Base-by-base conservation (phyloP, 345 rosid species). In the Eucalyptus marginata region DNA sequence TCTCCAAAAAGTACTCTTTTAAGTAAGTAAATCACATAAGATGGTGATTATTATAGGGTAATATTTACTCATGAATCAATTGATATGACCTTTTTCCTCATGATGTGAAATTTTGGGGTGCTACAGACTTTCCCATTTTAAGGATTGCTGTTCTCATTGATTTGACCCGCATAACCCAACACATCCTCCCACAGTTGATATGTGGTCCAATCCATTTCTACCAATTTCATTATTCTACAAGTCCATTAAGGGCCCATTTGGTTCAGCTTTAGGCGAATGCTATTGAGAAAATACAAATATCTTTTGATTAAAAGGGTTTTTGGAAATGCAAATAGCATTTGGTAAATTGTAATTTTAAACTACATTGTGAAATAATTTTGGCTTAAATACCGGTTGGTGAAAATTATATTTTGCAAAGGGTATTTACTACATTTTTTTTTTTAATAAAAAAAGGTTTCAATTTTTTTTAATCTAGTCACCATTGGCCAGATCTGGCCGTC, bases 221-320 rank as follows among this genome's bases (percentile, higher is more conserved):
- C 13, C 24, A 18, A 17, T 33, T 33, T 76, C 83, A 5, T 36
- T 6, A 36, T 40, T 43, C 27, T 20, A 6, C 2, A 20, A 76
- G 14, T 0, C 7, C 6, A 5, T 5, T 33, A 33, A 49, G 5
- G 14, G 15, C 14, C 4, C 15, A 13, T 62, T 27, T 62, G 7
- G 7, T 62, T 62, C 4, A 3, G 0, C 13, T 59, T 27, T 6
- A 1, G 1, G 2, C 2, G 4, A 62, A 62, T 27, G 4, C 13
- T 2, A 0, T 5, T 13, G 1, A 27, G 31, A 27, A 59, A 59
- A 27, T 59, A 4, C 3, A 27, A 27, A 59, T 14, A 10, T 2
- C 8, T 2, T 27, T 13, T 4, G 2, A 1, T 0, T 27, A 27
- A 29, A 27, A 3, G 1, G 17, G 0, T 27, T 27, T 27, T 27